Base-by-base conservation (phyloP, 1,139 yeast species). In the Schizosaccharomyces versatilis region DNA sequence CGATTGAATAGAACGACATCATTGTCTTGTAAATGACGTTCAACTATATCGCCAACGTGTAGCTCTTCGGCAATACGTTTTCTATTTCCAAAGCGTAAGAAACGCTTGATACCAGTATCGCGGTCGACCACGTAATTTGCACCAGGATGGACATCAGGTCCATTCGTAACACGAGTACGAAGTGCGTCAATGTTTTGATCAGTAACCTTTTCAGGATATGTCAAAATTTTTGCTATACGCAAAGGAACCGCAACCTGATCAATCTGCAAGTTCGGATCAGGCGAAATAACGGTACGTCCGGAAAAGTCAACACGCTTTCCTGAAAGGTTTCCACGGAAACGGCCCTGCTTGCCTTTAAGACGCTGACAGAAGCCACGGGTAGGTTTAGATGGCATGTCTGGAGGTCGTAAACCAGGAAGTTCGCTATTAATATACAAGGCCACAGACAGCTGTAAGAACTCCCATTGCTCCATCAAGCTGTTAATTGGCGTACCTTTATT, bases 271-370 rank as follows among this genome's bases (percentile, higher is more conserved):
- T 93, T 93, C 40, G 98, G 99, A 71, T 93, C 99, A 0, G 99
- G 99, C 1, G 98, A 90, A 66, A 93, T 90, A 62, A 93, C 99
- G 0, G 98, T 93, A 72, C 99, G 79, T 54, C 94, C 98, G 0
- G 97, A 88, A 67, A 93, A 93, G 68, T 93, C 99, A 48, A 93
- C 99, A 72, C 99, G 84, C 68, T 93, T 93, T 68, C 99, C 99
- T 0, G 96, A 86, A 62, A 93, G 71, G 66, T 93, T 93, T 61
- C 99, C 99, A 73, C 99, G 77, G 70, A 93, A 93, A 66, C 99
- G 82, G 64, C 99, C 99, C 68, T 90, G 98, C 64, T 93, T 93
- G 68, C 99, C 99, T 71, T 93, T 93, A 60, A 93, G 74, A 66
- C 99, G 79, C 69, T 93, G 99, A 67, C 98, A 90, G 61, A 93